Percentiles rank a stretch among this genome's conserved stretches.
These are phyloP conservation scores for Pseudozyma flocculosa DNA, from an alignment of 1,284 basidiomycete species.

Conservation along the genomic window DNA sequence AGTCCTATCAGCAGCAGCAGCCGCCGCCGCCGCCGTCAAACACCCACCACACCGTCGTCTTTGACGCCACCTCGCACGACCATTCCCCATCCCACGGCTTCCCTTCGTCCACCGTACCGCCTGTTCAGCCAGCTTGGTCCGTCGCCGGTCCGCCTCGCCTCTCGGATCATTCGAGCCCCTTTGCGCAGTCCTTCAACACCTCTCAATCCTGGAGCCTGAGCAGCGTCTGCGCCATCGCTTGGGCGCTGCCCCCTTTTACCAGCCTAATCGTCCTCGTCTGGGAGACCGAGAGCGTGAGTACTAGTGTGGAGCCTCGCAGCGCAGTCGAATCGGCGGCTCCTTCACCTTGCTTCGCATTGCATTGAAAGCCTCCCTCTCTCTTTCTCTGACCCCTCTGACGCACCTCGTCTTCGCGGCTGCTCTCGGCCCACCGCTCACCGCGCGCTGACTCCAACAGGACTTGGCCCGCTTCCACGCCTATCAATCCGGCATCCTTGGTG, in stretches of 20 bases:
- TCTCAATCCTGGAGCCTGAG: slow-evolving; percentile 36
- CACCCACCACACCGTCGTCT: slow-evolving; percentile 16
- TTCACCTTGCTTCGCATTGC: background rate
- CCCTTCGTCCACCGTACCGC: too few species aligned
- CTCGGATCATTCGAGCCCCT: slow-evolving; percentile 2
- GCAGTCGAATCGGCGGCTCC: background rate
- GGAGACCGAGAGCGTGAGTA: slow-evolving; percentile 42
- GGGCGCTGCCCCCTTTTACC: slow-evolving; percentile 46
- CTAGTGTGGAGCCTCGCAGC: background rate
- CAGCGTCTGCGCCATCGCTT: slow-evolving; percentile 40
- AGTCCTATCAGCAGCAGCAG: slow-evolving; percentile 37
- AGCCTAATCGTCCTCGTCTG: slow-evolving; percentile 42
- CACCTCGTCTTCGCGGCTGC: too few species aligned
- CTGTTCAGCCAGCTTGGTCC: too few species aligned
- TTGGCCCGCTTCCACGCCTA: slow-evolving; percentile 50
- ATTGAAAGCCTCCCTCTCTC: slow-evolving; percentile 1
- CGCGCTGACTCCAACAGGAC: too few species aligned
- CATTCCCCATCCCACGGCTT: slow-evolving; percentile 17
- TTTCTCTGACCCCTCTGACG: too few species aligned
- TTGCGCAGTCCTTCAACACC: slow-evolving; percentile 26
- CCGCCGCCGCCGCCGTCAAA: too few species aligned
- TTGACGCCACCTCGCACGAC: slow-evolving; percentile 25
- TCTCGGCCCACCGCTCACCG: too few species aligned
- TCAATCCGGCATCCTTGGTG: slow-evolving; percentile 43
- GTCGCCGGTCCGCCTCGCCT: too few species aligned